phyloP scores from a whole-genome alignment of 495 filamentous ascomycete species.

The Thermothielavioides terrestris region DNA sequence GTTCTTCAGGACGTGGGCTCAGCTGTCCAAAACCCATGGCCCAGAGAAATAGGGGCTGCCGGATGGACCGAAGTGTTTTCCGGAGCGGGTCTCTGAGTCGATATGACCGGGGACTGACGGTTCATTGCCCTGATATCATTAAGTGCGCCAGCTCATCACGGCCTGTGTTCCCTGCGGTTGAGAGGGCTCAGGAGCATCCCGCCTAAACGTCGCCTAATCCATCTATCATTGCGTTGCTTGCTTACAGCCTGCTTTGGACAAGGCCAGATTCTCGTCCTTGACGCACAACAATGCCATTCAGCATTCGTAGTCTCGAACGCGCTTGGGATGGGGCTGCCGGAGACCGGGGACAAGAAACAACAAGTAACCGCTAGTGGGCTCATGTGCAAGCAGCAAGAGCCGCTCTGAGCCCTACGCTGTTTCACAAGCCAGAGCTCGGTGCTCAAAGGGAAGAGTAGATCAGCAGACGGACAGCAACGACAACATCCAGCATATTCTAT shows the following conservation, averaged over 20 bases:
- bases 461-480: neutral
- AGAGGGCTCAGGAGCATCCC: too few species aligned
- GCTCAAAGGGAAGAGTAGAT: neutral
- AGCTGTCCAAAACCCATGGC: too few species aligned
- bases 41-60: too few species aligned
- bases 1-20: too few species aligned
- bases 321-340: too few species aligned
- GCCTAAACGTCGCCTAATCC: too few species aligned
- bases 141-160: too few species aligned
- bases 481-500: slow-evolving; percentile 2
- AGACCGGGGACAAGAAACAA: neutral
- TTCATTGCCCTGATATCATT: neutral
- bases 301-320: too few species aligned
- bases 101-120: neutral
- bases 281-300: too few species aligned
- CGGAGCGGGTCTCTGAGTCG: neutral
- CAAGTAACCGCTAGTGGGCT: neutral
- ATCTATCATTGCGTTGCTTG: too few species aligned
- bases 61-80: neutral
- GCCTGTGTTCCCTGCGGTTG: neutral
- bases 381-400: neutral
- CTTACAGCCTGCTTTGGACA: too few species aligned
- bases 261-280: too few species aligned
- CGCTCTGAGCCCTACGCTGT: neutral
- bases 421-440: slow-evolving; percentile 10